phyloP scores from a whole-genome alignment of 331 rosid species.

The Arachis monticola region DNA sequence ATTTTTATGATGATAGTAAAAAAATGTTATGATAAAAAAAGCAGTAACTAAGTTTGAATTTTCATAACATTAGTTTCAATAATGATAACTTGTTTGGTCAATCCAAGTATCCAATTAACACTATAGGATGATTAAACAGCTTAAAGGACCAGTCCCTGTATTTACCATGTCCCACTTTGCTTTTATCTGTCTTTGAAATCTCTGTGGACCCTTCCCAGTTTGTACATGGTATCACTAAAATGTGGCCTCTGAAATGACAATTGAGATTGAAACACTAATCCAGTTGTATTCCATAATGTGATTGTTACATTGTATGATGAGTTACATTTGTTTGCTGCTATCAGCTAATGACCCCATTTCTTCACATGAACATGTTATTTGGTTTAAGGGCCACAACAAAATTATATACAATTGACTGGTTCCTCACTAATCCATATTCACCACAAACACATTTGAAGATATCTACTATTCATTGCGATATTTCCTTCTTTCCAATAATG shows the following conservation, averaged over 20 bases:
- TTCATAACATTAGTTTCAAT: no score
- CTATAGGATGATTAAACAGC: background rate
- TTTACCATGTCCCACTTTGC: background rate
- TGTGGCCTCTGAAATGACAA: background rate
- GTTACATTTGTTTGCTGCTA: background rate
- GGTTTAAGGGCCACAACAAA: background rate
- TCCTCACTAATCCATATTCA: background rate
- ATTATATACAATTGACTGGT: background rate
- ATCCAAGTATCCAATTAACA: no score
- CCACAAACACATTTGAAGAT: background rate
- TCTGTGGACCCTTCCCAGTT: background rate
- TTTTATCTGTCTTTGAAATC: background rate
- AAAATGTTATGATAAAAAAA: no score
- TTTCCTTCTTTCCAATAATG: background rate
- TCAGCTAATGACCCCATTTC: constrained; percentile 4
- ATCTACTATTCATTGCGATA: background rate
- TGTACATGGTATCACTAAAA: background rate
- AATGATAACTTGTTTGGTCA: no score
- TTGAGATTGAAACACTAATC: background rate
- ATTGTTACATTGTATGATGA: background rate
- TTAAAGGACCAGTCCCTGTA: background rate
- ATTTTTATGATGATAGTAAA: no score
- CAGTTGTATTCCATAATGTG: background rate
- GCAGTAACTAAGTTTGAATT: background rate
- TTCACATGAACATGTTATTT: constrained; percentile 26